A percentile compares a stretch with the other conserved stretches of the same genome.
phyloP scores from a whole-genome alignment of 305 asterid species.

The Solanum hybrid region DNA sequence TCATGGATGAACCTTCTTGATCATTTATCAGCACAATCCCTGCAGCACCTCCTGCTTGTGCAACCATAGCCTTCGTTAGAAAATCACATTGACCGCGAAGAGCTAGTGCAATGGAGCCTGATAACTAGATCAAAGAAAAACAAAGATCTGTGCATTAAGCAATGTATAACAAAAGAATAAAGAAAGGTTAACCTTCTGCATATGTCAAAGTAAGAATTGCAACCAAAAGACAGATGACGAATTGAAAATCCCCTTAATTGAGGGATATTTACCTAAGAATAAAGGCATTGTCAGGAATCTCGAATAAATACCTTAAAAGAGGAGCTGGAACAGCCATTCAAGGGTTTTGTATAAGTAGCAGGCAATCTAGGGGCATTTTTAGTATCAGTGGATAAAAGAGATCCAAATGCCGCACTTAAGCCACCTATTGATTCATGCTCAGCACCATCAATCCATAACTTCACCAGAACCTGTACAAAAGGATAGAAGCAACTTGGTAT shows the following conservation, averaged over 20 bases:
- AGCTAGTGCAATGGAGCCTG: constrained; percentile 63
- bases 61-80: constrained; percentile 65
- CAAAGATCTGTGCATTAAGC: background rate
- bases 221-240: background rate
- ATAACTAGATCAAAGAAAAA: constrained; percentile 29
- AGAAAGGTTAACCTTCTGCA: background rate
- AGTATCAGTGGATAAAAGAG: constrained; percentile 43
- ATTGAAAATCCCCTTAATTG: background rate
- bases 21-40: constrained; percentile 72
- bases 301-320: constrained; percentile 42
- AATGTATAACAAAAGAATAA: background rate
- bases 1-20: constrained; percentile 53
- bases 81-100: constrained; percentile 87
- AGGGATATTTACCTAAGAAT: background rate
- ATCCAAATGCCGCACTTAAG: constrained; percentile 72
- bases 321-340: constrained; percentile 51
- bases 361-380: constrained; percentile 38
- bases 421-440: constrained; percentile 57
- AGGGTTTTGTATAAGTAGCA: constrained; percentile 46
- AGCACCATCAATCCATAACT: constrained; percentile 54
- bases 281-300: background rate
- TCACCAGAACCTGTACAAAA: constrained; percentile 21
- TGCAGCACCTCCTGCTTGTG: constrained; percentile 85
- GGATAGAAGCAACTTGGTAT: background rate
- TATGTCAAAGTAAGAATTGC: background rate